phyloP scores from a whole-genome alignment of 1,139 yeast genomes.

The Pichia sp. region DNA sequence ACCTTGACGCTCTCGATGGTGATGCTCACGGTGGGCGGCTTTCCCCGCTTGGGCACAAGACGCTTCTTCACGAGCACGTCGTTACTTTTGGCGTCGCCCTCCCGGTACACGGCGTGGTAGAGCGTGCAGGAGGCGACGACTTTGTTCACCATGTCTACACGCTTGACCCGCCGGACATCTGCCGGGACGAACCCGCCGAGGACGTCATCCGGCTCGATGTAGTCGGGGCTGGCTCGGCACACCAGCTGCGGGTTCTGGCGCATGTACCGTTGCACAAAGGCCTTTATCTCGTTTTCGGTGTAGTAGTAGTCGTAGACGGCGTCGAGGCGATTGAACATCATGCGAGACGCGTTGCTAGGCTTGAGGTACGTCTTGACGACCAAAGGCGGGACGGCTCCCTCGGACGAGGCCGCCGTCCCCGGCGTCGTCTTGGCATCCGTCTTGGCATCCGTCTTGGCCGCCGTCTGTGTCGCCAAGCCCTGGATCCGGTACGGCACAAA shows the following conservation, averaged over 20 bases:
- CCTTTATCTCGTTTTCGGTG: constrained; percentile 50
- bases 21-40: constrained; percentile 61
- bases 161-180: constrained; percentile 33
- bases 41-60: constrained; percentile 52
- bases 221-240: constrained; percentile 42
- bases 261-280: constrained; percentile 53
- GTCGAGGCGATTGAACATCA: constrained; percentile 46
- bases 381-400: constrained; percentile 28
- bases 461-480: constrained; percentile 16
- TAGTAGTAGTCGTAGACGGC: constrained; percentile 41
- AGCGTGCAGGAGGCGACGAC: constrained; percentile 14
- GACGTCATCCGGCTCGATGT: constrained; percentile 51
- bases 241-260: constrained; percentile 44
- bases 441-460: too few species aligned
- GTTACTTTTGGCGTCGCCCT: constrained; percentile 34
- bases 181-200: constrained; percentile 25
- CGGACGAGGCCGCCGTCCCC: not conserved
- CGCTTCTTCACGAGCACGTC: constrained; percentile 17
- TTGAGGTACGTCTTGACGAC: constrained; percentile 44
- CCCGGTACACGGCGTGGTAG: constrained; percentile 53
- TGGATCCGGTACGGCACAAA: constrained; percentile 59
- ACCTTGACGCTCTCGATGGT: constrained; percentile 69
- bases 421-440: too few species aligned
- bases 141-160: constrained; percentile 40
- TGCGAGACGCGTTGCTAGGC: constrained; percentile 49